phyloP scores from a whole-genome alignment of 108 stramenopile species.

The Aurantiochytrium sp. region DNA sequence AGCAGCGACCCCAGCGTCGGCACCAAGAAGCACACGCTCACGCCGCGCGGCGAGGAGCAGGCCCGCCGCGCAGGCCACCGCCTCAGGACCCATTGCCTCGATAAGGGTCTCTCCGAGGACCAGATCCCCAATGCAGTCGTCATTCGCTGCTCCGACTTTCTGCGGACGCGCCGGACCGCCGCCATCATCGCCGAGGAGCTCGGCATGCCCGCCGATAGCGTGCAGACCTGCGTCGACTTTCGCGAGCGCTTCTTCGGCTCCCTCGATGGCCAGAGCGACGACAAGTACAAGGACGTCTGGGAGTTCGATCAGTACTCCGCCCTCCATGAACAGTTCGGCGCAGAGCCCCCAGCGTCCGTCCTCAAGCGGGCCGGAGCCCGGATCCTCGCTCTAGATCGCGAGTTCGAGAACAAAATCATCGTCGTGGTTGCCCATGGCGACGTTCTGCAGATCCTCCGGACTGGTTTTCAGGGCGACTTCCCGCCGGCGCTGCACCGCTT shows the following conservation, averaged over 20 bases:
- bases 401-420: not conserved
- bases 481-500: constrained; percentile 2
- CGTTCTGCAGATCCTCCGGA: constrained; percentile 79
- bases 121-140: constrained; percentile 5
- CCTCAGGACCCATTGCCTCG: constrained; percentile 31
- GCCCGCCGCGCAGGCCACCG: constrained; percentile 60
- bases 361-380: constrained; percentile 62
- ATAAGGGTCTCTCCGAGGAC: not conserved
- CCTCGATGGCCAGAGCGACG: constrained; percentile 62
- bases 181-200: constrained; percentile 48
- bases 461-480: constrained; percentile 56
- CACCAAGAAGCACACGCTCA: constrained; percentile 64
- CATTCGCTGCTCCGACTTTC: constrained; percentile 55
- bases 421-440: constrained; percentile 80
- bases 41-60: constrained; percentile 63
- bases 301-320: constrained; percentile 63
- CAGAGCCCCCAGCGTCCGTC: constrained; percentile 70
- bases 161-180: constrained; percentile 68
- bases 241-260: constrained; percentile 78
- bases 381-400: constrained; percentile 42
- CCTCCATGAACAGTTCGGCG: constrained; percentile 56
- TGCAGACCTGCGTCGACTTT: constrained; percentile 60
- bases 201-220: constrained; percentile 14
- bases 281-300: constrained; percentile 73
- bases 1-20: constrained; percentile 69